Evolutionary conservation across 1,139 yeast genomes (phyloP).

Genomic region (Pichia sp.): DNA sequence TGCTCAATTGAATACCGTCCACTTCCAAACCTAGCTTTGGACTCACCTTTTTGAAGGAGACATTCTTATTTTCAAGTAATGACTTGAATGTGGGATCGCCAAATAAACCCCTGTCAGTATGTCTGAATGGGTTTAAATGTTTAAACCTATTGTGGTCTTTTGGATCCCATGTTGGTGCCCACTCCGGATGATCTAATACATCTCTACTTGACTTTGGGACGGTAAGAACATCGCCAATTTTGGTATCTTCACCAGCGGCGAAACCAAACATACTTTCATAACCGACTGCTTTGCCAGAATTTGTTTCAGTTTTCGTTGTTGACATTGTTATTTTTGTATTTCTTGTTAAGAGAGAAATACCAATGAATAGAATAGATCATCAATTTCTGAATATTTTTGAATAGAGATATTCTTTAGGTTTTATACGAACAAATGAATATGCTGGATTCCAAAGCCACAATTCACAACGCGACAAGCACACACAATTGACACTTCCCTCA

Average conservation of each 20-base stretch:
- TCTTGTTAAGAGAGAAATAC: too few relatives aligned
- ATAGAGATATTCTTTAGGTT: too few relatives aligned
- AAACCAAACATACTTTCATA: background rate
- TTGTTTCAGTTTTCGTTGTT: background rate
- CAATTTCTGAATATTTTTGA: too few relatives aligned
- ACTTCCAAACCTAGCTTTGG: background rate
- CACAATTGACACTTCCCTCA: too few relatives aligned
- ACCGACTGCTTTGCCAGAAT: background rate
- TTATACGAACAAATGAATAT: too few relatives aligned
- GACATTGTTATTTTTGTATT: too few relatives aligned
- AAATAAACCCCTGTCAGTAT: constrained; percentile 14
- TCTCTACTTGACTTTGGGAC: constrained; percentile 5
- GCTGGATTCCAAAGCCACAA: too few relatives aligned
- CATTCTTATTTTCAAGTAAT: background rate
- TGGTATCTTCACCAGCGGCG: background rate
- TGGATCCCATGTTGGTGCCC: constrained; percentile 47
- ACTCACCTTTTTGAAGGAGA: background rate
- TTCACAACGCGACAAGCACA: too few relatives aligned
- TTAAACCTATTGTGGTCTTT: constrained; percentile 25
- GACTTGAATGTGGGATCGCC: background rate
- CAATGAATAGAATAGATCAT: too few relatives aligned
- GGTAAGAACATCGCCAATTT: constrained; percentile 5
- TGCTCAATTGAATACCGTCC: constrained; percentile 26
- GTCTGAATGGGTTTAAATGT: background rate
- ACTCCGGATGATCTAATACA: constrained; percentile 17